Evolutionary conservation across 2,329 filamentous ascomycete species (phyloP).

Genomic region (Hypoxylon sp.): DNA sequence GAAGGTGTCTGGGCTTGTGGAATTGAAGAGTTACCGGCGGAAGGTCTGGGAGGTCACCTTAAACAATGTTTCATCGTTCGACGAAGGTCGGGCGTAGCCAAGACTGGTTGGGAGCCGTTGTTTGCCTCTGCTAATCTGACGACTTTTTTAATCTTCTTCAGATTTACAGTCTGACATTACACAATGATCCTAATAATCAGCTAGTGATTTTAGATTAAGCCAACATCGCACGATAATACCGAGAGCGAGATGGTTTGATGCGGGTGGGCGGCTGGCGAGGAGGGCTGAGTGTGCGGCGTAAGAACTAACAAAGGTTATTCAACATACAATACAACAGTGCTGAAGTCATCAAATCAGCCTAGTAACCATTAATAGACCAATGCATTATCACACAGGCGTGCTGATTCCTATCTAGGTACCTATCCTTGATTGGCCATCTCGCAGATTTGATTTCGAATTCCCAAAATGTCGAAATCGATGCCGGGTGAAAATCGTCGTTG

Average conservation of each 20-base stretch:
- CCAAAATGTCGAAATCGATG: constrained; percentile 17
- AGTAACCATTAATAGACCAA: constrained; percentile 26
- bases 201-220: constrained; percentile 21
- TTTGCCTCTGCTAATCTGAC: constrained; percentile 8
- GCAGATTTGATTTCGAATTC: constrained; percentile 19
- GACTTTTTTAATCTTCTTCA: constrained; percentile 16
- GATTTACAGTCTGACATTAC: constrained; percentile 22
- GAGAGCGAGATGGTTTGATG: constrained; percentile 27
- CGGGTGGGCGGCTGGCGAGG: constrained; percentile 27
- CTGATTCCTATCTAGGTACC: not conserved
- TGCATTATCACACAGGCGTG: constrained; percentile 6
- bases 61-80: constrained; percentile 38
- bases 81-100: constrained; percentile 8
- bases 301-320: constrained; percentile 19
- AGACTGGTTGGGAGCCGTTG: not conserved
- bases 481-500: constrained; percentile 13
- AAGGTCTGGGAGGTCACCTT: constrained; percentile 26
- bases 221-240: constrained; percentile 30
- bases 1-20: constrained; percentile 39
- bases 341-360: constrained; percentile 38
- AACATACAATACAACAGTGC: constrained; percentile 8
- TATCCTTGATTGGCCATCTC: constrained; percentile 11
- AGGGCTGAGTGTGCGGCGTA: constrained; percentile 40
- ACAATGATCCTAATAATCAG: constrained; percentile 21
- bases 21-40: constrained; percentile 26